Conservation (phyloP, 352 stramenopile species). For the Pythium coloratum region DNA sequence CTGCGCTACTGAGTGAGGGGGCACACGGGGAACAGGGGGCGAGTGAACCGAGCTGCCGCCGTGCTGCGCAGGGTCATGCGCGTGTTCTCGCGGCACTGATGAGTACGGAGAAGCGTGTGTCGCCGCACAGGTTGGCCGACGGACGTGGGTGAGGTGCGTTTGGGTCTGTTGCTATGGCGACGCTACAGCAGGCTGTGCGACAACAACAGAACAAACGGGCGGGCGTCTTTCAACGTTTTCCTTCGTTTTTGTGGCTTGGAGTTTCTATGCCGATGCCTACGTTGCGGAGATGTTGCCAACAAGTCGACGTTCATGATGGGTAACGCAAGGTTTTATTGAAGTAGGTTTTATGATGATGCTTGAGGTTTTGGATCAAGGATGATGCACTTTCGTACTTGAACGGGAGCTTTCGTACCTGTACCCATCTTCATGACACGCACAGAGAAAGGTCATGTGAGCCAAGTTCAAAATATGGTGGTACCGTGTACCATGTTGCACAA, state of each 20-base stretch:
- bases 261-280: constrained; percentile 5
- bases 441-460: constrained; percentile 15
- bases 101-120: constrained; percentile 6
- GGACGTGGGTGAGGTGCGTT: constrained; percentile 9
- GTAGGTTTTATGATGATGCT: constrained; percentile 16
- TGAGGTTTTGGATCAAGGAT: constrained; percentile 10
- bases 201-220: constrained; percentile 21
- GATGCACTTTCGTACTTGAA: constrained; percentile 23
- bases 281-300: constrained; percentile 7
- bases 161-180: constrained; percentile 3
- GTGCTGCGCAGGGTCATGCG: constrained; percentile 5
- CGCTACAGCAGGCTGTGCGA: constrained; percentile 15
- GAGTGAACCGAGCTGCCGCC: constrained; percentile 1
- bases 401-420: constrained; percentile 23
- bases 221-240: constrained; percentile 12
- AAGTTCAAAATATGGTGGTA: constrained; percentile 16
- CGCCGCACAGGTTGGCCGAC: background rate
- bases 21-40: background rate
- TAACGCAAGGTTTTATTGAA: constrained; percentile 22
- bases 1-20: background rate
- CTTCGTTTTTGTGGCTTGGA: constrained; percentile 10
- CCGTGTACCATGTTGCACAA: constrained; percentile 23
- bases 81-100: constrained; percentile 1
- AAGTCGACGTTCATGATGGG: background rate
- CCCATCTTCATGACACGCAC: constrained; percentile 27